These are phyloP conservation scores for Pestalotiopsis sp. DNA, from an alignment of 2,329 filamentous ascomycete genomes.

Conservation along the genomic window DNA sequence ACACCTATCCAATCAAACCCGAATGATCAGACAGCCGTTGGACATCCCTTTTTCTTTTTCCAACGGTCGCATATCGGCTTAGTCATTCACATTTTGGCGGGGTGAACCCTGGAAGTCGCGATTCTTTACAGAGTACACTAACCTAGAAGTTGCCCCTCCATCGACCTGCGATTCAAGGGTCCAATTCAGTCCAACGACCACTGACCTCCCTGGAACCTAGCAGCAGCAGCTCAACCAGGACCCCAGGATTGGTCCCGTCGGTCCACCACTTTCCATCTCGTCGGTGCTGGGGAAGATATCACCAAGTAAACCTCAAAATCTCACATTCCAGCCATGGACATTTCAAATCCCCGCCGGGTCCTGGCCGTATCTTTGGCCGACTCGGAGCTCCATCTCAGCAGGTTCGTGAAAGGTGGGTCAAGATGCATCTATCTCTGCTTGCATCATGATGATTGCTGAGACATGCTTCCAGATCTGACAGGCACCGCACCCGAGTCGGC, in stretches of 20 bases:
- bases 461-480: conserved; percentile 48
- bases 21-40: neutral
- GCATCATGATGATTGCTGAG: neutral
- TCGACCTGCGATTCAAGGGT: conserved; percentile 9
- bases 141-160: conserved; percentile 13
- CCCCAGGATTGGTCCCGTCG: neutral
- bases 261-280: neutral
- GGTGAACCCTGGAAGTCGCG: conserved; percentile 10
- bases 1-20: neutral
- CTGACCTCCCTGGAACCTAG: neutral
- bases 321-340: conserved; percentile 35
- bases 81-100: conserved; percentile 12
- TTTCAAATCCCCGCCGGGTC: conserved; percentile 57
- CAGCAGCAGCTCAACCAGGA: neutral
- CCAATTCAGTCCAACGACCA: neutral
- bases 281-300: too few relatives aligned
- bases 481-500: conserved; percentile 43
- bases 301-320: conserved; percentile 16
- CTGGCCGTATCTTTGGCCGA: conserved; percentile 56
- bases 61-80: neutral
- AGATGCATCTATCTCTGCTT: neutral
- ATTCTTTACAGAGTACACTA: neutral
- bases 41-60: neutral
- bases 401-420: conserved; percentile 54
- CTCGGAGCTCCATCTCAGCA: conserved; percentile 46